Base-by-base conservation (phyloP, 345 rosid genomes). In the Hypericum perforatum region DNA sequence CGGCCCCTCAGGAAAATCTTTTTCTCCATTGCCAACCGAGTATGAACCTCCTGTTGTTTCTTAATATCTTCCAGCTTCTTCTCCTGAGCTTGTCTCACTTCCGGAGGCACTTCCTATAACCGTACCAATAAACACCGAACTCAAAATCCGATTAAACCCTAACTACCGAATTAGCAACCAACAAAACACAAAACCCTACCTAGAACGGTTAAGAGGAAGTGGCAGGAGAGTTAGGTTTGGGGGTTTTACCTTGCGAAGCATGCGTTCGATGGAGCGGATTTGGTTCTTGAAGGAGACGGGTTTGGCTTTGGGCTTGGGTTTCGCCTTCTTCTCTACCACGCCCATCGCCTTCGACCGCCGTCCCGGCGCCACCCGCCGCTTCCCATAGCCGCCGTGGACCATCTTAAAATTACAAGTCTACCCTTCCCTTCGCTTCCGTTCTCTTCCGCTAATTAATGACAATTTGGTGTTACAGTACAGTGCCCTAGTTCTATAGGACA, bases 381-480 rank as follows among this genome's bases (percentile, higher is more conserved):
- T 88, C 54, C 79, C 84, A 50, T 82, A 87, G 57, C 95, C 98
- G 56, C 96, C 96, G 55, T 91, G 98, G 60, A 95, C 96, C 98
- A 91, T 91, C 32, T 22, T 22, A 22, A 1, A 22, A 22, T 22
- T 22, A 22, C 32, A 22, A 22, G 32, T 22, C 32, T 22, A 22
- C 32, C 32, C 32, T 22, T 22, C 32, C 32, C 32, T n/a, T n/a
- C n/a, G n/a, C n/a, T n/a, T n/a, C n/a, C n/a, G n/a, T 22, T 22
- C 32, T 22, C 32, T 22, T 22, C 1, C 2, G 32, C 32, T 22
- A 22, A 22, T 22, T 22, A 22, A 22, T n/a, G n/a, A n/a, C n/a
- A n/a, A n/a, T n/a, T n/a, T n/a, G n/a, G n/a, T n/a, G n/a, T n/a
- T n/a, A n/a, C n/a, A n/a, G n/a, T n/a, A n/a, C n/a, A n/a, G n/a